Evolutionary conservation across 164 flowering plant genomes (phyloP).

Genomic region (Malania oleifera): DNA sequence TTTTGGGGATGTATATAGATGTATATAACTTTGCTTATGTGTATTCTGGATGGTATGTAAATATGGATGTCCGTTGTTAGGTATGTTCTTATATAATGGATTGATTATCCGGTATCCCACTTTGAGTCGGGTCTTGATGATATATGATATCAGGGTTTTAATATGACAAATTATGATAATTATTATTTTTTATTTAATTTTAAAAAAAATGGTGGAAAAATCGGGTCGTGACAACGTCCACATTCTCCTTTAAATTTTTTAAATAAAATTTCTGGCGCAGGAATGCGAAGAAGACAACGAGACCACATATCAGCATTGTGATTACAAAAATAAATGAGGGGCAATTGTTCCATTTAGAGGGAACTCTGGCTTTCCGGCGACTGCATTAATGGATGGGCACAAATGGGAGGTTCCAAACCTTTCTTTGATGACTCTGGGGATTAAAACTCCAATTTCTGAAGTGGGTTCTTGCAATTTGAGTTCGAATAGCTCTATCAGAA

Average conservation of each 20-base stretch:
- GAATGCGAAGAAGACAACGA: slow-evolving; percentile 18
- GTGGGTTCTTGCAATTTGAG: slow-evolving; percentile 6
- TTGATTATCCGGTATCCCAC: too few relatives aligned
- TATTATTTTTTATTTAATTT: too few relatives aligned
- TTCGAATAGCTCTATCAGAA: background rate
- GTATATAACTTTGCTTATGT: too few relatives aligned
- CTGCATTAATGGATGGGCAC: background rate
- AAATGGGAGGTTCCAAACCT: slow-evolving; percentile 13
- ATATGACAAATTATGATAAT: too few relatives aligned
- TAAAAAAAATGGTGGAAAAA: too few relatives aligned
- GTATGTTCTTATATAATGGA: too few relatives aligned
- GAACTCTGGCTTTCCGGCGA: background rate
- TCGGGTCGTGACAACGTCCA: too few relatives aligned
- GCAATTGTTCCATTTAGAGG: slow-evolving; percentile 20
- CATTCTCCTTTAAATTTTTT: background rate
- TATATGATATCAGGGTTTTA: too few relatives aligned
- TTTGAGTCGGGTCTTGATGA: too few relatives aligned
- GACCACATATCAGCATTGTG: slow-evolving; percentile 11
- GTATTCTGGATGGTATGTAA: too few relatives aligned
- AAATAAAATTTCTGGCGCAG: background rate
- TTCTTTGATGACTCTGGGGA: slow-evolving; percentile 14
- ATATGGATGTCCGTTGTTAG: too few relatives aligned
- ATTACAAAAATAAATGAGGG: slow-evolving; percentile 8
- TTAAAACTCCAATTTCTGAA: background rate
- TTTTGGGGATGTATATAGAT: too few relatives aligned